Base-by-base conservation (phyloP, 352 stramenopile genomes). In the Phytopythium montanum region DNA sequence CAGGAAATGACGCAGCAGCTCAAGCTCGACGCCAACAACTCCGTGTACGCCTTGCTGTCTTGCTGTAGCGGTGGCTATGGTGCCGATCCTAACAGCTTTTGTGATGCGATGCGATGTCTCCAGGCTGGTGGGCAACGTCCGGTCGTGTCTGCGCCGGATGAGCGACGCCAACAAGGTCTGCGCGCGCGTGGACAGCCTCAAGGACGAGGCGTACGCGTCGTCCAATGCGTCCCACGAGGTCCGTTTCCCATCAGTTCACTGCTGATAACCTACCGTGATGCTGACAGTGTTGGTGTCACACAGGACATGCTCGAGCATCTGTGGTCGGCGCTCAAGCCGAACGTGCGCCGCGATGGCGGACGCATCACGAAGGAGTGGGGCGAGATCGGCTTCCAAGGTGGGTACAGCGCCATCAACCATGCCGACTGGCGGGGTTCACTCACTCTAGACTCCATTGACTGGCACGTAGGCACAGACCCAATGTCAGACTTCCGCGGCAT, bases 401-500 rank as follows among this genome's bases (percentile, higher is more conserved):
- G 2, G 51, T 38, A 6, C n/a, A 4, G 21, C 26, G 6, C 6
- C 41, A n/a, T 9, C 8, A 26, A n/a, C 3, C 5, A 14, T 53
- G 21, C 19, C 19, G 62, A 34, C 13, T 23, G 31, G 31, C 5
- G 31, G 31, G 12, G 31, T 46, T 26, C 6, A 45, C n/a, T 21
- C 14, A 21, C 16, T 10, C 7, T 44, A n/a, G 38, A 0, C 2
- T 28, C 9, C 19, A 13, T 45, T 18, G 26, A 26, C 5, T 29
- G 26, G 28, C 12, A 1, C 5, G 33, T 14, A 92, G 83, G 84
- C 56, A 88, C 77, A 19, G 84, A 95, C 54, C 86, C 86, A 6
- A 93, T 87, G 79, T 92, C 86, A 46, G 86, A 95, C 56, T 95
- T 95, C 64, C 66, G 85, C 54, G 76, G 86, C 59, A 95, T 95